A percentile compares a stretch with the other conserved stretches of the same genome.
Conservation (phyloP, 2,329 filamentous ascomycete genomes). For the Phialemoniopsis sp. region DNA sequence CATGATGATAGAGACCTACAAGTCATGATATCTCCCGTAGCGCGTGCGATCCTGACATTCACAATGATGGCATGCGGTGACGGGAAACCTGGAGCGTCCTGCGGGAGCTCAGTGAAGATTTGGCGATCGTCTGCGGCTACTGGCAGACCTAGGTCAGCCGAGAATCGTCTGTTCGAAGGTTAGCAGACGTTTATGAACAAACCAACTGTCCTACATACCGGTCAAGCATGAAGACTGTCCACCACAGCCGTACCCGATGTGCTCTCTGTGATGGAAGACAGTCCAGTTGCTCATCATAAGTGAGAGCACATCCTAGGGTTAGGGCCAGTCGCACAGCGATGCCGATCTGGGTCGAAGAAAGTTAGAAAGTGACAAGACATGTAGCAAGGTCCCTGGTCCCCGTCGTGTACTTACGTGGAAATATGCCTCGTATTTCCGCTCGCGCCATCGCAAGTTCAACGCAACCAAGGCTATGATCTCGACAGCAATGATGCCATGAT, state of each 20-base stretch:
- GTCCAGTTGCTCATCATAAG: slow-evolving; percentile 16
- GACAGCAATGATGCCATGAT: slow-evolving; percentile 17
- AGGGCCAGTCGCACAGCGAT: slow-evolving; percentile 18
- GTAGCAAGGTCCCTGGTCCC: too few species aligned
- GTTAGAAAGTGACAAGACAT: too few species aligned
- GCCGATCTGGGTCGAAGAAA: slow-evolving; percentile 12
- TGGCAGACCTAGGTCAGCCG: slow-evolving; percentile 17
- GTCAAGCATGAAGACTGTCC: slow-evolving; percentile 23
- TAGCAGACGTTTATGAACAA: not conserved
- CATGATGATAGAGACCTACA: slow-evolving; percentile 13
- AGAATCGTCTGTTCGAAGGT: slow-evolving; percentile 11
- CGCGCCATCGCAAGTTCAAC: slow-evolving; percentile 21
- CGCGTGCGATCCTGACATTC: slow-evolving; percentile 18
- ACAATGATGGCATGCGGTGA: slow-evolving; percentile 17
- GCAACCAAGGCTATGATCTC: slow-evolving; percentile 18
- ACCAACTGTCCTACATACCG: slow-evolving; percentile 7
- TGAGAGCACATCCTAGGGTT: slow-evolving; percentile 18
- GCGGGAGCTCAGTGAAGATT: slow-evolving; percentile 15
- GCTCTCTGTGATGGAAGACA: slow-evolving; percentile 17
- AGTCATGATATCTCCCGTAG: slow-evolving; percentile 20
- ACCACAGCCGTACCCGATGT: slow-evolving; percentile 19
- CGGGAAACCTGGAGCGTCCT: slow-evolving; percentile 13
- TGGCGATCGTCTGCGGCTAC: slow-evolving; percentile 19
- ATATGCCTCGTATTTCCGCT: slow-evolving; percentile 21
- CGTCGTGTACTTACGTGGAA: slow-evolving; percentile 15